A percentile compares a stretch with the other conserved stretches of the same genome.
phyloP scores from a whole-genome alignment of 768 basidiomycete genomes.

The Russula vinacea region DNA sequence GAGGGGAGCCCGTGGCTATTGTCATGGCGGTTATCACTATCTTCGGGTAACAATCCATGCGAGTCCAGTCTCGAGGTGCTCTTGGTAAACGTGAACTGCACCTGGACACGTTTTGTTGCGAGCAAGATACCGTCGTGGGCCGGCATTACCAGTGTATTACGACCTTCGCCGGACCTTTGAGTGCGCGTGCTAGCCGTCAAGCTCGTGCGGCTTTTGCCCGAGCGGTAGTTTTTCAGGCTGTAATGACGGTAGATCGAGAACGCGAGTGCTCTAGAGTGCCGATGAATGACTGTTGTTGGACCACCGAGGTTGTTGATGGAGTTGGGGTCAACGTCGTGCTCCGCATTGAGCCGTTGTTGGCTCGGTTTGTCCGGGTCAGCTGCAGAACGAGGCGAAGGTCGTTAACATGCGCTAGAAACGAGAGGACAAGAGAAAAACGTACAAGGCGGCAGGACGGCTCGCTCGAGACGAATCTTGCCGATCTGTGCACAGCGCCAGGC shows the following conservation, averaged over 20 bases:
- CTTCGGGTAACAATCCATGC: conserved; percentile 18
- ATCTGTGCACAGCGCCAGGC: conserved; percentile 36
- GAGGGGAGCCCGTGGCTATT: not conserved
- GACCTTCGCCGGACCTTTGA: conserved; percentile 20
- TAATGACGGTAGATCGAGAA: conserved; percentile 77
- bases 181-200: conserved; percentile 29
- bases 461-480: conserved; percentile 35
- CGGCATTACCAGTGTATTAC: conserved; percentile 17
- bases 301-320: conserved; percentile 46
- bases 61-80: conserved; percentile 15
- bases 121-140: conserved; percentile 50
- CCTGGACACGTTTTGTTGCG: conserved; percentile 72
- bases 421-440: not conserved
- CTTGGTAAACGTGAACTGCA: conserved; percentile 47
- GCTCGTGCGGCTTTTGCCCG: conserved; percentile 24
- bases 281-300: conserved; percentile 69
- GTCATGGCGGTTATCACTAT: conserved; percentile 15
- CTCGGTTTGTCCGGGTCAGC: conserved; percentile 54
- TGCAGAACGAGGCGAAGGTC: conserved; percentile 33
- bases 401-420: not conserved
- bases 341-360: conserved; percentile 66
- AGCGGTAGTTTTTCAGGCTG: conserved; percentile 33
- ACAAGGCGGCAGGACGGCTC: conserved; percentile 25
- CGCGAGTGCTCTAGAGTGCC: conserved; percentile 74
- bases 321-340: conserved; percentile 52